Percentiles rank a stretch among this genome's conserved stretches.
These are phyloP conservation scores for Auxenochlorella protothecoides DNA, from an alignment of 139 green algal species.

Conservation along the genomic window DNA sequence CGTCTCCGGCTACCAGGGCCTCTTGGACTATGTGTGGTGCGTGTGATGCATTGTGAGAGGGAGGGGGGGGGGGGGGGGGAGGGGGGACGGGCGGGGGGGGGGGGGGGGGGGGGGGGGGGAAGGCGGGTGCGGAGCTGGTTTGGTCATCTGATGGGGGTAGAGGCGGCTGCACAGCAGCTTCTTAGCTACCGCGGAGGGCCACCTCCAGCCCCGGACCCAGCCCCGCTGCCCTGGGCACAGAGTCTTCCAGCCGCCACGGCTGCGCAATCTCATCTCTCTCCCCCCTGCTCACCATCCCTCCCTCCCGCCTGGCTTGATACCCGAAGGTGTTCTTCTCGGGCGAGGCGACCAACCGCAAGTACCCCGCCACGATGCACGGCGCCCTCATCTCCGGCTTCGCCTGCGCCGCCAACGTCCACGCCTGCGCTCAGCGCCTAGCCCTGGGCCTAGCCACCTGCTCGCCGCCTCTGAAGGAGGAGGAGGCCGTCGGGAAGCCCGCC, in stretches of 20 bases:
- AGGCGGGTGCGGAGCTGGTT: background rate
- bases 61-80: background rate
- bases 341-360: conserved; percentile 77
- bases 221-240: background rate
- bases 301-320: background rate
- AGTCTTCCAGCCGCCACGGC: background rate
- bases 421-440: conserved; percentile 3
- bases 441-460: conserved; percentile 1
- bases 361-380: conserved; percentile 96
- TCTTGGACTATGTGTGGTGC: conserved; percentile 58
- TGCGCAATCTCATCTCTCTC: background rate
- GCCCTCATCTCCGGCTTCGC: conserved; percentile 64
- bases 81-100: background rate
- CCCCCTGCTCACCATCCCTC: background rate
- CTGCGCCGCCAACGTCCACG: too few species aligned
- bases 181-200: too few species aligned
- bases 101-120: background rate
- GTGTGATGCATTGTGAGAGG: background rate
- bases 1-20: conserved; percentile 65
- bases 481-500: background rate
- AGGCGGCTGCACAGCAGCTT: too few species aligned
- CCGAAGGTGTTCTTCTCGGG: conserved; percentile 74
- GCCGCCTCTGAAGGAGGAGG: background rate
- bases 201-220: too few species aligned
- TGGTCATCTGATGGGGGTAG: too few species aligned